Percentiles rank a stretch among this genome's conserved stretches.
phyloP scores from a whole-genome alignment of 108 stramenopile species.

The Cyclotella sp. region DNA sequence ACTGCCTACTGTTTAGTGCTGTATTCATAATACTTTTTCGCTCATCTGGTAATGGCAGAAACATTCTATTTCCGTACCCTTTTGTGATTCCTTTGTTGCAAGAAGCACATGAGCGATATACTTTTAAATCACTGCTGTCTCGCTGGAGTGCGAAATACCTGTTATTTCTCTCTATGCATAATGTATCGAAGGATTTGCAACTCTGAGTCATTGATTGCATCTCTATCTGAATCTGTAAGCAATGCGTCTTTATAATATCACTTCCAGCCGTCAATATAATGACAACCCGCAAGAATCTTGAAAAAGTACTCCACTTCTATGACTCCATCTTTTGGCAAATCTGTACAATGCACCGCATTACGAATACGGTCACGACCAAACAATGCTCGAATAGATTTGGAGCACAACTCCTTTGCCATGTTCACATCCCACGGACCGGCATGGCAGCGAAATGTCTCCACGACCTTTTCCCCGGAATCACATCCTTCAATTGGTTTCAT shows the following conservation, averaged over 20 bases:
- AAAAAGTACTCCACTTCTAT: constrained; percentile 83
- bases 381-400: constrained; percentile 63
- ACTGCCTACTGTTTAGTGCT: no score
- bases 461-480: constrained; percentile 32
- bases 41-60: no score
- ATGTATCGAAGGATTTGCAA: no score
- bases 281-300: constrained; percentile 40
- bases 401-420: constrained; percentile 71
- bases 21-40: no score
- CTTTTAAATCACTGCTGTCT: no score
- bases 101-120: no score
- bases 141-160: no score
- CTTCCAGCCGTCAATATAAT: constrained; percentile 25
- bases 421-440: constrained; percentile 83
- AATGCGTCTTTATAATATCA: neutral
- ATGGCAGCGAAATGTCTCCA: constrained; percentile 64
- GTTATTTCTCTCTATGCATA: no score
- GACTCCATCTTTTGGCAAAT: constrained; percentile 72
- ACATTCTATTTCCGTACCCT: no score
- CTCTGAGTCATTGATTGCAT: no score
- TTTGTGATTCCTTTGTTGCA: no score
- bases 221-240: neutral
- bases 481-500: constrained; percentile 22
- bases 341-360: constrained; percentile 91
- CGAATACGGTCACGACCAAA: constrained; percentile 64